Conservation (phyloP, 225 moss, liverwort and hornwort genomes). For the Anthoceros angustus region DNA sequence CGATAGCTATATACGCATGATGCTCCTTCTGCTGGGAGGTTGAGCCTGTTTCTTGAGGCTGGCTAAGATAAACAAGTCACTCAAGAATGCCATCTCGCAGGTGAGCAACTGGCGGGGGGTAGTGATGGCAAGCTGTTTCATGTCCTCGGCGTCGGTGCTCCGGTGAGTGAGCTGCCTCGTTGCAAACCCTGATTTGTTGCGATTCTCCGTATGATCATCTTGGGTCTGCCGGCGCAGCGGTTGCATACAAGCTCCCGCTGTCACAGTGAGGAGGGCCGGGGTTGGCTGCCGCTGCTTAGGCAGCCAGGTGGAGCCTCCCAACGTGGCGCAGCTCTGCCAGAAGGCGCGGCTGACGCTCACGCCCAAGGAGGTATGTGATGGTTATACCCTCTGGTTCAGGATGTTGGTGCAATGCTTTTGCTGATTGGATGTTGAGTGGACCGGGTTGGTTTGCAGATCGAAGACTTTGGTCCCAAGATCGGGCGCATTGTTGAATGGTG, state of each 20-base stretch:
- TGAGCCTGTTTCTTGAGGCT: no score
- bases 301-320: constrained; percentile 52
- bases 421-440: not conserved
- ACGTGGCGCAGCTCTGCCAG: constrained; percentile 61
- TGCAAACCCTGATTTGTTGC: no score
- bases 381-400: not conserved
- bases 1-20: no score
- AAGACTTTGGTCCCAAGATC: constrained; percentile 74
- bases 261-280: not conserved
- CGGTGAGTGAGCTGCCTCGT: no score
- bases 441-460: constrained; percentile 29
- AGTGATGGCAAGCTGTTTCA: no score
- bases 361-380: constrained; percentile 41
- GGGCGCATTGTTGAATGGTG: constrained; percentile 86
- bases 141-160: no score
- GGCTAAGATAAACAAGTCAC: no score
- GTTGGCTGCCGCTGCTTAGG: constrained; percentile 13
- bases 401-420: not conserved
- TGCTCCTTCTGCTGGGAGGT: no score
- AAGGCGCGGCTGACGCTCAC: constrained; percentile 74
- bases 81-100: no score
- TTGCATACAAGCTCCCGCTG: not conserved
- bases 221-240: not conserved
- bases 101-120: no score
- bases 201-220: no score